These are phyloP conservation scores for Plasmodium coatneyi DNA, from an alignment of 169 alveolate species.

Conservation along the genomic window DNA sequence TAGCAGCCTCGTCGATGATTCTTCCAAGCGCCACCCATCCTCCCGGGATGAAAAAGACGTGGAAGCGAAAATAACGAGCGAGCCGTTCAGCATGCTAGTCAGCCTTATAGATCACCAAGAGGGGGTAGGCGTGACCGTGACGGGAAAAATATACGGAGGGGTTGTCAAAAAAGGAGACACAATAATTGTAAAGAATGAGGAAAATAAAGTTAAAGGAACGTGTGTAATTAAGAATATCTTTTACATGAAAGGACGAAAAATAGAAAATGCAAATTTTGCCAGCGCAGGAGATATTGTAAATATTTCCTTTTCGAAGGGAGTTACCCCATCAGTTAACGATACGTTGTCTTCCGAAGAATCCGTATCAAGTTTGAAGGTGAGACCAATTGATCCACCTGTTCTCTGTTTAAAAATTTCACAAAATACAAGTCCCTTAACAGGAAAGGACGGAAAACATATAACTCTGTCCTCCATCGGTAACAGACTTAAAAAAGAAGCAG, in stretches of 20 bases:
- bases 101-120: constrained; percentile 85
- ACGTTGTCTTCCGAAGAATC: constrained; percentile 79
- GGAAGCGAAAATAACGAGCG: constrained; percentile 24
- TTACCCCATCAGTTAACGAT: constrained; percentile 85
- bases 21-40: background rate
- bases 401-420: constrained; percentile 89
- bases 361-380: constrained; percentile 82
- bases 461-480: constrained; percentile 90
- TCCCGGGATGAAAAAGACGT: background rate
- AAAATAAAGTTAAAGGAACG: constrained; percentile 78
- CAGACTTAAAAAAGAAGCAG: constrained; percentile 91
- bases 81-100: constrained; percentile 81
- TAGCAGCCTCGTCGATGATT: background rate
- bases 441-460: constrained; percentile 90
- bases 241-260: constrained; percentile 79
- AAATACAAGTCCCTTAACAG: constrained; percentile 94
- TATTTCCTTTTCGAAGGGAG: constrained; percentile 81
- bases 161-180: constrained; percentile 80
- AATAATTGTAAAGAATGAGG: constrained; percentile 79
- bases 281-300: constrained; percentile 86
- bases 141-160: constrained; percentile 88
- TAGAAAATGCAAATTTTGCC: constrained; percentile 79
- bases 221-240: constrained; percentile 80
- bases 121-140: constrained; percentile 81
- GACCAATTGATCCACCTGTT: constrained; percentile 94